Conservation (phyloP, 768 basidiomycete genomes). For the Boletus rufocinnamomeus region DNA sequence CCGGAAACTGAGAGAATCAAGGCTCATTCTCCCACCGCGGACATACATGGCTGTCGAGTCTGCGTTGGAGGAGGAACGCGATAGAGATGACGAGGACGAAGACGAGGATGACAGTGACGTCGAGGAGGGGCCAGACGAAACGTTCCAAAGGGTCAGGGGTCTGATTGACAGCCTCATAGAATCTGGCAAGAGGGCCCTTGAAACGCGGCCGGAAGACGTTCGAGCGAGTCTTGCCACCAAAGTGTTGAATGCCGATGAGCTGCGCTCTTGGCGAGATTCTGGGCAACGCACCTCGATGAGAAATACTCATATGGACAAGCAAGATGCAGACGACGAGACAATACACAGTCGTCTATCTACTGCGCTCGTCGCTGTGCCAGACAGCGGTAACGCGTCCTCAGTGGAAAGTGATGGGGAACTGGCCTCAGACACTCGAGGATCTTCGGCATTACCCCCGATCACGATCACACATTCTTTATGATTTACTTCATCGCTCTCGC, state of each 20-base stretch:
- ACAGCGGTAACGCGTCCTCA: conserved; percentile 17
- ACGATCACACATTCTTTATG: conserved; percentile 44
- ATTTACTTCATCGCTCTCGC: conserved; percentile 8
- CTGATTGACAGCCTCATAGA: conserved; percentile 65
- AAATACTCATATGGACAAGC: conserved; percentile 19
- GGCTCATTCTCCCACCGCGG: conserved; percentile 73
- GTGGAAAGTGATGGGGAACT: conserved; percentile 33
- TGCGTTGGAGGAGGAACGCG: conserved; percentile 43
- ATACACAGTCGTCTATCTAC: conserved; percentile 22
- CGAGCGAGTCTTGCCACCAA: conserved; percentile 52
- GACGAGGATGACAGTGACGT: conserved; percentile 43
- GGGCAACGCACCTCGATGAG: conserved; percentile 23
- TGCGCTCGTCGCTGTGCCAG: conserved; percentile 23
- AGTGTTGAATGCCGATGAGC: conserved; percentile 74
- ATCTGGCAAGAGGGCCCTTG: conserved; percentile 61
- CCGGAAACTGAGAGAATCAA: conserved; percentile 78
- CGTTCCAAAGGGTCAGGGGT: conserved; percentile 62
- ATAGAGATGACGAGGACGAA: conserved; percentile 41
- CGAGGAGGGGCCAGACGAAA: conserved; percentile 49
- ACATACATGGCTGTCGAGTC: conserved; percentile 59
- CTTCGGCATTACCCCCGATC: conserved; percentile 41
- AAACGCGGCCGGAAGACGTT: conserved; percentile 55
- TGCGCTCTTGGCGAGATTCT: conserved; percentile 57
- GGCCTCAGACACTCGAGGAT: conserved; percentile 14
- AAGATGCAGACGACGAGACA: conserved; percentile 34